Percentiles rank a stretch among this genome's conserved stretches.
These are phyloP conservation scores for sorghum (Sorghum bicolor) DNA, from an alignment of 176 grass and related monocot species.

Conservation along the genomic window DNA sequence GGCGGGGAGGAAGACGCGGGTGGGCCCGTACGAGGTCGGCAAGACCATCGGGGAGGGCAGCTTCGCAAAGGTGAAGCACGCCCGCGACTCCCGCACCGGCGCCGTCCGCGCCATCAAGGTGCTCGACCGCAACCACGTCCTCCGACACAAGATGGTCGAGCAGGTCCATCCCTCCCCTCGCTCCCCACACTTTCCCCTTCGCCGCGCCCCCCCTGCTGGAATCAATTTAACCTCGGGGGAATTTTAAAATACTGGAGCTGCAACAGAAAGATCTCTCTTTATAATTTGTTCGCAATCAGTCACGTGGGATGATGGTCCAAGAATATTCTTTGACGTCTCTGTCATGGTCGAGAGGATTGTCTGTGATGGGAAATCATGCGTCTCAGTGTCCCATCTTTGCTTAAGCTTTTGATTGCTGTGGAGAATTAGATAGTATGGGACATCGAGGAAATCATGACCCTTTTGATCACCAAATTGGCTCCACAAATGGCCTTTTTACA, in stretches of 20 bases:
- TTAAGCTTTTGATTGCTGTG: not conserved
- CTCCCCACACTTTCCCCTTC: not conserved
- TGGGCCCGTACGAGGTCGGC: conserved; percentile 83
- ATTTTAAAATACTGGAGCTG: not conserved
- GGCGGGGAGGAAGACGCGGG: conserved; percentile 49
- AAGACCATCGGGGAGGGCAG: conserved; percentile 88
- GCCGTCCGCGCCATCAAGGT: conserved; percentile 75
- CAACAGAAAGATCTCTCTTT: not conserved
- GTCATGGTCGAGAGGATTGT: not conserved
- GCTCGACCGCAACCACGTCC: conserved; percentile 77
- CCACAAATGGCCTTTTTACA: no score
- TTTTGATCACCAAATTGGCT: not conserved
- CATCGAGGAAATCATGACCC: not conserved
- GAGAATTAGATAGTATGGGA: not conserved
- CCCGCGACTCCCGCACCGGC: conserved; percentile 55
- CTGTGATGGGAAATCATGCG: not conserved
- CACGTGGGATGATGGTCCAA: not conserved
- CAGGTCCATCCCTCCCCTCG: conserved; percentile 34
- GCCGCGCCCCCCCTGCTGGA: not conserved
- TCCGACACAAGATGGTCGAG: conserved; percentile 97
- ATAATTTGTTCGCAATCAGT: not conserved
- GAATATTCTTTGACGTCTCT: not conserved
- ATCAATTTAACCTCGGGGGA: not conserved
- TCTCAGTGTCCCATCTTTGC: not conserved
- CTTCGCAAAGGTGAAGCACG: conserved; percentile 97